Base-by-base conservation (phyloP, 169 alveolate genomes). In the Plasmodium coatneyi region DNA sequence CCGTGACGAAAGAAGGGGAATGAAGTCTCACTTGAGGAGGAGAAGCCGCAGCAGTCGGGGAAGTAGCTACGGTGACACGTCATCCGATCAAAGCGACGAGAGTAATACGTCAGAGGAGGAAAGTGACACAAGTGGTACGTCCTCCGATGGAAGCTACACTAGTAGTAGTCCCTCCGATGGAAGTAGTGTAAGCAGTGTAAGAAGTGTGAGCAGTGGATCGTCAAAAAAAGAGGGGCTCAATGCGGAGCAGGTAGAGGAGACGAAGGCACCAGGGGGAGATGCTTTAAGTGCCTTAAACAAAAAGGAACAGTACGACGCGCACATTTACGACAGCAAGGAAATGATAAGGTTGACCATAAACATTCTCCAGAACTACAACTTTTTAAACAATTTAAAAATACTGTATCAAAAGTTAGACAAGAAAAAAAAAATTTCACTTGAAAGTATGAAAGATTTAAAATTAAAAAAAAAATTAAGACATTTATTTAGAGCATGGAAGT, bases 391-490 rank as follows among this genome's bases (percentile, higher is more conserved):
- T 81, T 91, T 91, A 70, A 91, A 91, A 91, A 76, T 80, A n/a
- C 34, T 91, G 28, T 91, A 91, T 46, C 28, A 91, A 80, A 91
- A 91, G 76, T 71, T 91, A 71, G 95, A 91, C 39, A 91, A 91
- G 46, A 91, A 91, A 74, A 91, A 91, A 91, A 91, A 91, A 81
- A 80, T 91, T n/a, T 91, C 95, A 14, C 83, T 91, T 70, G 95
- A 91, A 91, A 91, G 34, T 46, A 70, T 93, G 43, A 52, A 87
- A 22, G 97, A 96, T 80, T 79, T 83, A 60, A 94, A 94, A 66
- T 72, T 96, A 92, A 95, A 95, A 52, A 96, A 96, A 93, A 96
- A 96, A 92, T 80, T 96, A 70, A 93, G 98, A 28, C 98, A 96
- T 82, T 83, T 96, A 71, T 93, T 95, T 43, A 82, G 95, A 28